Conservation (phyloP, 179 eudicot genomes). For the Silene noctiflora region DNA sequence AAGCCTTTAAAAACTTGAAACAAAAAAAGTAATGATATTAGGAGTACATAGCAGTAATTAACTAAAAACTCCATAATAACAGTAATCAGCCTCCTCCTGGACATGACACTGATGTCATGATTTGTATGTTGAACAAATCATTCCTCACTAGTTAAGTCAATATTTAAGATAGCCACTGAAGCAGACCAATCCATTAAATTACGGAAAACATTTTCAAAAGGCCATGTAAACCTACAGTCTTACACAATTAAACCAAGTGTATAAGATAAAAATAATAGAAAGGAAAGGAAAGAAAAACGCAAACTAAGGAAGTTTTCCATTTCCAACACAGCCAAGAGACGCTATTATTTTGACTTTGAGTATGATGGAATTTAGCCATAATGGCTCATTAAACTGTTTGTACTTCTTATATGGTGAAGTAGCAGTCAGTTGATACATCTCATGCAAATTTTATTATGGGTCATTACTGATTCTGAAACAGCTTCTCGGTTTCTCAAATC, state of each 20-base stretch:
- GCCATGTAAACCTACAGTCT: not conserved
- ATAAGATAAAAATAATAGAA: not conserved
- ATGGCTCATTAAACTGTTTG: too few species aligned
- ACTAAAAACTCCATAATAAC: not conserved
- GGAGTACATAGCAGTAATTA: not conserved
- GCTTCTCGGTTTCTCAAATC: too few species aligned
- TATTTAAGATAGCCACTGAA: not conserved
- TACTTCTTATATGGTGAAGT: too few species aligned
- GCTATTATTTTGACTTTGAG: not conserved
- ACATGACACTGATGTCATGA: slow-evolving; percentile 1
- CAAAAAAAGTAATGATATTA: not conserved
- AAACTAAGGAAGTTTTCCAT: not conserved
- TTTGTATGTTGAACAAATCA: not conserved
- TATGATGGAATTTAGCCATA: not conserved
- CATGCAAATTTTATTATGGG: too few species aligned
- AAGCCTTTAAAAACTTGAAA: not conserved
- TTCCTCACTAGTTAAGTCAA: not conserved
- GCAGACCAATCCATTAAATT: not conserved
- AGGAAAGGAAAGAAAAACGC: not conserved
- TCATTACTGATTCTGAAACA: too few species aligned
- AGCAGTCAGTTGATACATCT: too few species aligned
- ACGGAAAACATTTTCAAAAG: not conserved
- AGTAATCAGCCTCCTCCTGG: not conserved
- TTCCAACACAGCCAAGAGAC: slow-evolving; percentile 1
- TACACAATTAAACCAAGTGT: slow-evolving; percentile 1